Evolutionary conservation across 1,139 yeast genomes (phyloP), one percentile per base, ranked within the genome.

Genomic region (Geotrichum klebahnii): DNA sequence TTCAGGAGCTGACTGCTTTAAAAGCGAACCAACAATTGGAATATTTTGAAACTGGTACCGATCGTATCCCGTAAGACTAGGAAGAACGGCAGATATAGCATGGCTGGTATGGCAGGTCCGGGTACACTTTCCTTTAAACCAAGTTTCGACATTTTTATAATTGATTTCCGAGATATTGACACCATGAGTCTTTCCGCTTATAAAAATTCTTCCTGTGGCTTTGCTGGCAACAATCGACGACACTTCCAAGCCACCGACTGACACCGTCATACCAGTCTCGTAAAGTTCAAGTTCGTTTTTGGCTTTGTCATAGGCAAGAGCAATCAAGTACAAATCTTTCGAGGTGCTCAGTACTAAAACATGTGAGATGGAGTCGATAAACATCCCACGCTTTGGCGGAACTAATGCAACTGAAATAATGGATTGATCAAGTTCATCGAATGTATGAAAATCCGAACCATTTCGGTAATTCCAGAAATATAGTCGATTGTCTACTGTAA

Each of bases 141-240:
- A 92, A 46, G 88, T 84, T 43, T 90, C 92, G 33, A 84, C 80
- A 56, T 82, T 84, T n/a, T 90, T 79, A 64, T 94, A 94, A 54
- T 80, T 82, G 52, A 92, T 73, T 63, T 88, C 89, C 96, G 97
- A 92, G 44, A 94, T 75, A 59, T 90, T 82, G 41, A 78, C 71
- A 2, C 92, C 95, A 59, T 86, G 89, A 17, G 83, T 55, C 75
- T 55, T 78, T 74, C 96, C 95, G 17, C 85, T 76, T 65, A 94
- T 87, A 64, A 85, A 88, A 5, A 94, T 79, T 51, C 94, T 90
- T 45, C 89, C 85, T 0, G 92, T 81, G 39, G 71, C 69, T 24
- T 79, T 79, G 61, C 81, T 79, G 1, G 78, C 74, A 0, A 76
- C 73, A 48, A 90, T 78, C 49, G 79, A 77, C 59, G 80, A 79